These are phyloP conservation scores for Ganoderma meredithae DNA, from an alignment of 1,284 basidiomycete species.

Conservation along the genomic window DNA sequence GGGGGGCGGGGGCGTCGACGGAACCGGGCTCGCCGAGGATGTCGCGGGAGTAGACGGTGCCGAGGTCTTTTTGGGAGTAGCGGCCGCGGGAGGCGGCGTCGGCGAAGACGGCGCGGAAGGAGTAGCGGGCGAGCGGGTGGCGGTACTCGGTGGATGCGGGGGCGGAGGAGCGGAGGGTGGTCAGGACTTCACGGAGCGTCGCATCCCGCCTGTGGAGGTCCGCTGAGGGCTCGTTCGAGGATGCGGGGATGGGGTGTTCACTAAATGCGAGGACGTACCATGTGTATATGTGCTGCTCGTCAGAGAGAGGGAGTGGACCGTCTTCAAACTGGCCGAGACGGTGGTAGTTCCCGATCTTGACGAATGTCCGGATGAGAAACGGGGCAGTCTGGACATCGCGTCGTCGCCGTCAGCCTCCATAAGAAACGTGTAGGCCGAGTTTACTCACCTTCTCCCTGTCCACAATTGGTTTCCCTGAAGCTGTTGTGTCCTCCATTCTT, in stretches of 20 bases:
- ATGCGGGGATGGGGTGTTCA: background rate
- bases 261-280: conserved; percentile 55
- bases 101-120: conserved; percentile 79
- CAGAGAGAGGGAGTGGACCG: conserved; percentile 71
- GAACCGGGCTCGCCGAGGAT: conserved; percentile 79
- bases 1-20: conserved; percentile 59
- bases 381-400: conserved; percentile 63
- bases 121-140: conserved; percentile 79
- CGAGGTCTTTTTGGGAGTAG: conserved; percentile 77
- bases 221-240: background rate
- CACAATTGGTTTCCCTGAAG: conserved; percentile 42
- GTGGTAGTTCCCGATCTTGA: conserved; percentile 81
- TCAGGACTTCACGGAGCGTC: conserved; percentile 77
- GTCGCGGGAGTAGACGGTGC: conserved; percentile 80
- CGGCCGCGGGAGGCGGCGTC: conserved; percentile 74
- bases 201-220: conserved; percentile 73
- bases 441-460: conserved; percentile 48
- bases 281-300: conserved; percentile 80
- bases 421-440: background rate
- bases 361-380: conserved; percentile 81
- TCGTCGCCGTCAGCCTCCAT: background rate
- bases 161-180: conserved; percentile 72
- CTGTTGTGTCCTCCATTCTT: conserved; percentile 38
- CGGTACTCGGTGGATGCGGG: conserved; percentile 71
- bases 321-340: conserved; percentile 76